Base-by-base conservation (phyloP, 805 yeast genomes). In the Candida nonsorbophila region DNA sequence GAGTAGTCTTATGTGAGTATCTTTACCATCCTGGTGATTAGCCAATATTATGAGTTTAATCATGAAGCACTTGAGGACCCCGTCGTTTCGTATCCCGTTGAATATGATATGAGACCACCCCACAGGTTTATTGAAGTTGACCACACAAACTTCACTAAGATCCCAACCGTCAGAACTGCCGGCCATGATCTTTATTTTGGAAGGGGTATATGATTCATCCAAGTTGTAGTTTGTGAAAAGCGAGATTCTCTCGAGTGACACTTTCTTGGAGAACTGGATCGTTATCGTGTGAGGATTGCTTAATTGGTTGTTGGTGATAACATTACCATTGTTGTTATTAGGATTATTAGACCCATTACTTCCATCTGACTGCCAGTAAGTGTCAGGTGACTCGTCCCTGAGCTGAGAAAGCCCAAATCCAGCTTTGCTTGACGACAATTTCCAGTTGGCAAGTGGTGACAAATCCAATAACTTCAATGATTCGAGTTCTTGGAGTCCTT, bases 341-440 rank as follows among this genome's bases (percentile, higher is more conserved):
- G 34, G 32, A 29, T 41, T 45, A 21, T 45, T 47, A 22, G 44
- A 37, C 5, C 63, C 68, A 34, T 52, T 58, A 31, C 62, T 59
- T 0, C 97, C 98, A 49, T 92, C 98, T 25, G 94, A 81, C 54
- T 92, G 98, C 99, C 99, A 92, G 51, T 67, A 90, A 1, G 77
- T 58, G 16, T 69, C 66, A 0, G 90, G 83, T 4, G 77, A 67
- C 42, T 81, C 87, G 29, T 84, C 84, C 17, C 92, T 60, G 5
- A 90, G 62, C 43, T 79, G 79, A n/a, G 59, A 59, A 13, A 85
- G 67, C 0, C 92, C 92, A 42, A 65, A 77, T 0, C 86, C 92
- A 7, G 69, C 69, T 44, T 88, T 90, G 45, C 32, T 58, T 0
- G 95, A 81, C 1, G 95, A 83, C 0, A 85, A 77, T 20, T 77